Base-by-base conservation (phyloP, 2,329 filamentous ascomycete species). In the Beauveria varroae region DNA sequence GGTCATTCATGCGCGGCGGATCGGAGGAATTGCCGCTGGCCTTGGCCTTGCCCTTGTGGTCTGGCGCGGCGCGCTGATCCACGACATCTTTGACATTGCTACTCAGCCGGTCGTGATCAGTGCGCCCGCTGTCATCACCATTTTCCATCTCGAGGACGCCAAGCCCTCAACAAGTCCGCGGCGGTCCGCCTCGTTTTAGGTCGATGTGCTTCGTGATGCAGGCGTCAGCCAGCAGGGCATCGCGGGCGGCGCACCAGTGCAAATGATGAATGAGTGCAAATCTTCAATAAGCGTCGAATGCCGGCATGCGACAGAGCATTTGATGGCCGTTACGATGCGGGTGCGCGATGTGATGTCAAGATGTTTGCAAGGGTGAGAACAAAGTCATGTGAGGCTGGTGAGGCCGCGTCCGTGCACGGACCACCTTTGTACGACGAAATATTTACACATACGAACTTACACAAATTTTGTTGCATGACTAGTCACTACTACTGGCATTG, bases 101-200 rank as follows among this genome's bases (percentile, higher is more conserved):
- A 24, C 37, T 50, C 41, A n/a, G 28, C 77, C 79, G 79, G 69
- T 84, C 80, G 71, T 85, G 80, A 69, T 85, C 81, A 67, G 79
- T 80, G 70, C 78, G 80, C 66, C 80, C 79, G 69, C 81, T 81
- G 69, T 78, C 77, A 69, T 73, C 75, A 72, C 79, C 80, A 74
- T 79, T 78, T 66, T 84, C 81, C 81, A 83, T 84, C 67, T 76
- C 79, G 75, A 82, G 75, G 68, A 63, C 69, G 67, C 80, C 79
- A 65, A 81, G 80, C 81, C 81, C 83, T 83, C 40, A 26, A 43
- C 41, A 54, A 57, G 34, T 34, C 57, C 30, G 41, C 26, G 50
- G 43, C 51, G 37, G 50, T 28, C n/a, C 47, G 34, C 24, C 40
- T 30, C 24, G 40, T 34, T 43, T 41, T 40, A 55, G 30, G 7